Evolutionary conservation across 306 rosid species (phyloP).

Genomic region (Sicyos baderoa): DNA sequence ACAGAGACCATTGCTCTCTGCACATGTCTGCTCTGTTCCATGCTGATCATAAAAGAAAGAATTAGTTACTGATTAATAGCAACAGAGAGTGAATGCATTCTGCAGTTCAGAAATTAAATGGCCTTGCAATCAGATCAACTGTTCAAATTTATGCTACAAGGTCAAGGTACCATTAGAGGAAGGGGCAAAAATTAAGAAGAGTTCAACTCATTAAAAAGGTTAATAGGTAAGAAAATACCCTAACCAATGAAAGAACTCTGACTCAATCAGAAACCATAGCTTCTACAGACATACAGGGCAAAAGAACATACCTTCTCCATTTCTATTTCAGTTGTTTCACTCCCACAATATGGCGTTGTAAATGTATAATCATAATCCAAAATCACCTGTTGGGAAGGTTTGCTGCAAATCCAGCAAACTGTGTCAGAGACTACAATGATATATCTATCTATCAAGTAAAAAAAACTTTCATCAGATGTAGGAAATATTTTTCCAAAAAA

Average conservation of each 20-base stretch:
- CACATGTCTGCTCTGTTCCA: slow-evolving; percentile 28
- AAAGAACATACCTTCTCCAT: slow-evolving; percentile 42
- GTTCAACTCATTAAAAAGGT: neutral
- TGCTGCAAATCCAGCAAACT: slow-evolving; percentile 50
- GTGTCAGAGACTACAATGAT: slow-evolving; percentile 27
- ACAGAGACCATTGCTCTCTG: slow-evolving; percentile 34
- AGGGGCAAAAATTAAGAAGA: neutral
- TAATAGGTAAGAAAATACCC: neutral
- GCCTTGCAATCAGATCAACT: neutral
- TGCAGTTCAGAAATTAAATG: slow-evolving; percentile 6
- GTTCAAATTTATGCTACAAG: neutral
- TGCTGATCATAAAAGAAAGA: slow-evolving; percentile 26
- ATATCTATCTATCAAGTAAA: slow-evolving; percentile 4
- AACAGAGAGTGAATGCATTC: neutral
- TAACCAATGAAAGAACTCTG: neutral
- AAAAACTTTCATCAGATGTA: neutral
- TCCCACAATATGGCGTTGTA: slow-evolving; percentile 87
- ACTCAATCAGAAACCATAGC: neutral
- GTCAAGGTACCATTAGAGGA: neutral
- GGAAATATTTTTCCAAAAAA: neutral
- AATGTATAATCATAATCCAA: slow-evolving; percentile 91
- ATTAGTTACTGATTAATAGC: neutral
- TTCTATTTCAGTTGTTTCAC: slow-evolving; percentile 46
- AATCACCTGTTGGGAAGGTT: slow-evolving; percentile 53
- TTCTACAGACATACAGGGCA: neutral